These are phyloP conservation scores for Talaromyces amestolkiae DNA, from an alignment of 2,329 filamentous ascomycete genomes.

Conservation along the genomic window DNA sequence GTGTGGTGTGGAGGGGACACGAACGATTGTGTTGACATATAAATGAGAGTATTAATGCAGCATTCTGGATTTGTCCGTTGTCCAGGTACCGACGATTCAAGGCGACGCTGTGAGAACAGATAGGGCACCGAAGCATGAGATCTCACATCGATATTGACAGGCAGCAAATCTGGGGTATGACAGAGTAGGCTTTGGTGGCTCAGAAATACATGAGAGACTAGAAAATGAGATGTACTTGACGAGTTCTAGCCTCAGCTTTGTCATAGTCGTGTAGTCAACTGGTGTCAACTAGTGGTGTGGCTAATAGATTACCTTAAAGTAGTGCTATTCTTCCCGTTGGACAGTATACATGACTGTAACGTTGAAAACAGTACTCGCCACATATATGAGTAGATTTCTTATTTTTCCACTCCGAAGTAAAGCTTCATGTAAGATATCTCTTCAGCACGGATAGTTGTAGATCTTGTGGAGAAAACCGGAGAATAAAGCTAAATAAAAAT, in stretches of 20 bases:
- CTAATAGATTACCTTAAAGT: no score
- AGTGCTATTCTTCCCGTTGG: no score
- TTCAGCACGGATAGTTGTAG: no score
- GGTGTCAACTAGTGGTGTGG: no score
- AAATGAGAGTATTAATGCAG: neutral
- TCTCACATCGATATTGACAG: neutral
- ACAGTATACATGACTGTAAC: neutral
- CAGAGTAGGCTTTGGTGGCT: neutral
- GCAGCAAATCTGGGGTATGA: neutral
- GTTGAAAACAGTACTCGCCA: neutral
- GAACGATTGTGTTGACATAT: neutral
- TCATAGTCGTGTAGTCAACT: no score
- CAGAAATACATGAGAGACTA: neutral
- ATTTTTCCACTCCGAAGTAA: neutral
- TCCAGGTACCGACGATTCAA: no score
- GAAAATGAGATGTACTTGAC: neutral
- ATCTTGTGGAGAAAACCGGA: neutral
- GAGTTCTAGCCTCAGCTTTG: no score
- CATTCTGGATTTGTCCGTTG: no score
- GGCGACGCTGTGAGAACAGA: no score
- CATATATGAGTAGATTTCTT: neutral
- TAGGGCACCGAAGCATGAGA: neutral
- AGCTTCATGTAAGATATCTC: neutral
- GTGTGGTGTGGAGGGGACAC: neutral
- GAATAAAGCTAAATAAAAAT: neutral